Conservation (phyloP, 228 moss, liverwort and hornwort species). For the Sphagnum fallax region DNA sequence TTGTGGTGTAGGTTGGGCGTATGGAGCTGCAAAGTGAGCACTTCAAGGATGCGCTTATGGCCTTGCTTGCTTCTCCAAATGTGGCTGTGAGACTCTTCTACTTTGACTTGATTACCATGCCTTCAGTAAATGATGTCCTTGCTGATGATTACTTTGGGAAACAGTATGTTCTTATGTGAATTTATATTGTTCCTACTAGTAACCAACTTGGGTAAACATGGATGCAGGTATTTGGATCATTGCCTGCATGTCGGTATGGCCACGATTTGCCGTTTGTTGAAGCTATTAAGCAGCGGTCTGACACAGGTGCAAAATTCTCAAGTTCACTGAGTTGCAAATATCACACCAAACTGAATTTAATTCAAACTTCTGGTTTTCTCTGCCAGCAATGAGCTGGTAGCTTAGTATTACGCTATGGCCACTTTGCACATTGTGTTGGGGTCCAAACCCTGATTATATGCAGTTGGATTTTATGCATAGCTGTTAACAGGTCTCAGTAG, state of each 20-base stretch:
- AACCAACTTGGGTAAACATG: background rate
- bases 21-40: slow-evolving; percentile 85
- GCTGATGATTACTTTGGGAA: too few species aligned
- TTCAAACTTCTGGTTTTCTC: too few species aligned
- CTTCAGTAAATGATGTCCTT: too few species aligned
- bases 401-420: too few species aligned
- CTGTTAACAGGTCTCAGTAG: too few species aligned
- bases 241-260: slow-evolving; percentile 76
- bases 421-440: too few species aligned
- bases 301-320: slow-evolving; percentile 33
- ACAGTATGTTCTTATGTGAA: too few species aligned
- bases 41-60: slow-evolving; percentile 63
- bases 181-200: too few species aligned
- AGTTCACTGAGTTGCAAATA: background rate
- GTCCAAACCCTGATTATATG: too few species aligned
- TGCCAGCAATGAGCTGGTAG: too few species aligned
- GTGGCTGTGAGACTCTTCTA: slow-evolving; percentile 35
- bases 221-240: slow-evolving; percentile 63
- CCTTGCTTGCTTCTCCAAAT: slow-evolving; percentile 63
- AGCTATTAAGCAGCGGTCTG: slow-evolving; percentile 69
- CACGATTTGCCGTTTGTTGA: slow-evolving; percentile 86
- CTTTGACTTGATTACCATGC: background rate
- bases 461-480: too few species aligned
- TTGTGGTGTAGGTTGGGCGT: slow-evolving; percentile 39
- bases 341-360: too few species aligned